Evolutionary conservation across 345 rosid species (phyloP).

Genomic region (Dovyalis caffra): DNA sequence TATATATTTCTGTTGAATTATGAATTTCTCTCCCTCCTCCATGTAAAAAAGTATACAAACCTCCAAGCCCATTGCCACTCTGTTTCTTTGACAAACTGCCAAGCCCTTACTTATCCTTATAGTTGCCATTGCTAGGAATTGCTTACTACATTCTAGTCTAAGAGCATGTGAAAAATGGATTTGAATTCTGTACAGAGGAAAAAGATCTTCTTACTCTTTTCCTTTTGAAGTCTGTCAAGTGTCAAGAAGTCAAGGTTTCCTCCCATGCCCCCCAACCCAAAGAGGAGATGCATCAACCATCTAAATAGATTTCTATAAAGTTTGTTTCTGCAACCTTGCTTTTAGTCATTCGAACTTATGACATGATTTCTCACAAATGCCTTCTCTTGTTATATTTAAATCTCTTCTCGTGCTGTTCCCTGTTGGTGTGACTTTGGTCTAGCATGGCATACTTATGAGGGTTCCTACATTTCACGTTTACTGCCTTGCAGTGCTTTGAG

Average conservation of each 20-base stretch:
- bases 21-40: background rate
- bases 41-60: background rate
- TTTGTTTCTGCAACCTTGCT: background rate
- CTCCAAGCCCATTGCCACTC: background rate
- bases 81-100: background rate
- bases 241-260: background rate
- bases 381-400: background rate
- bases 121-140: background rate
- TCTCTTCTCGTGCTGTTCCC: background rate
- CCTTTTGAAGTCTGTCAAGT: background rate
- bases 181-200: background rate
- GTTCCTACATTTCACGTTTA: background rate
- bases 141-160: background rate
- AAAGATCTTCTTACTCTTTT: background rate
- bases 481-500: constrained; percentile 73
- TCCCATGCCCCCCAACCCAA: background rate
- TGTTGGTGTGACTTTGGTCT: background rate
- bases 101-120: background rate
- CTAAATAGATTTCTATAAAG: background rate
- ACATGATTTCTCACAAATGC: background rate
- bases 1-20: background rate
- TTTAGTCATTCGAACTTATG: background rate
- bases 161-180: background rate
- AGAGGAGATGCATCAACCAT: background rate
- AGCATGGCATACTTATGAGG: background rate